Evolutionary conservation across 2,329 filamentous ascomycete species (phyloP), one percentile per base, ranked within the genome.

Genomic region (Colletotrichum siamense): DNA sequence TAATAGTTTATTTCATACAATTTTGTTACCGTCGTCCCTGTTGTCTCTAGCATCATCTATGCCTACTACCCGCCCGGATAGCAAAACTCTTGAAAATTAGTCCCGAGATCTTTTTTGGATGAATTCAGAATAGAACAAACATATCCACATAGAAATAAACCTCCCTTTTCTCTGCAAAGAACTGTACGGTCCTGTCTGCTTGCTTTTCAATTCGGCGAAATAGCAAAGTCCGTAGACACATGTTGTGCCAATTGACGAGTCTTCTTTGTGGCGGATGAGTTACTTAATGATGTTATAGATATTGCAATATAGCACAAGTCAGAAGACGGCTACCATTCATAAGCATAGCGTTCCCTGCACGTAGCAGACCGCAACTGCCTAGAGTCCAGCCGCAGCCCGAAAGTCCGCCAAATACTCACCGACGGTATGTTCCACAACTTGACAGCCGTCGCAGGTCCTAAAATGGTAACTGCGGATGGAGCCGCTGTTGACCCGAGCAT

Each of bases 171-270:
- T n/a, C n/a, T n/a, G n/a, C n/a, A n/a, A n/a, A n/a, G n/a, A n/a
- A n/a, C n/a, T 16, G 34, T 8, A 36, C 34, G 7, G 34, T 0
- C 34, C 0, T 16, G 0, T 0, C 34, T 0, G 34, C 34, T 36
- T 36, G 34, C 34, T 0, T 36, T 36, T 16, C 34, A 36, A 36
- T 36, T 36, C 34, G 7, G 34, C 16, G 8, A 8, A 39, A 39
- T 39, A 18, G 0, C 16, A 39, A 39, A 39, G 8, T 0, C 0
- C 0, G 16, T 2, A 39, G 36, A 39, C 36, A 39, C 36, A 39
- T 39, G 5, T 44, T 44, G 16, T 0, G 3, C 39, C 8, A 44
- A 18, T 6, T 0, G 0, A 1, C 39, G 18, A 44, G 39, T n/a
- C 16, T 0, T 44, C 6, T 0, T 44, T 10, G 16, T 44, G 16